Conservation (phyloP, 129 eudicot species). For the Deinandra increscens region DNA sequence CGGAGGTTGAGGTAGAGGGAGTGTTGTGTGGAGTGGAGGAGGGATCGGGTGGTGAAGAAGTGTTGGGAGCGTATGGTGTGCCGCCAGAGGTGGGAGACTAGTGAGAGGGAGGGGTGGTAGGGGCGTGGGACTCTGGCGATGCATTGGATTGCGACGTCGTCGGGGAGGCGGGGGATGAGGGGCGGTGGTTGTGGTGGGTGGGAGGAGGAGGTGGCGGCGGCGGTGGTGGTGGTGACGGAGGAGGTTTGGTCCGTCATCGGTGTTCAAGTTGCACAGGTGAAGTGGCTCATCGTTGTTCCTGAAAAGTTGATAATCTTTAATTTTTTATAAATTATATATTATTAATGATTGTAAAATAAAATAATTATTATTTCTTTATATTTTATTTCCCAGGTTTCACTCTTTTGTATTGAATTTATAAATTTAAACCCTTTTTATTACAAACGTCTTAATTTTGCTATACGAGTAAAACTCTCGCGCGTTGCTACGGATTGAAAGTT, state of each 20-base stretch:
- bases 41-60: conserved; percentile 61
- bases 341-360: too few species aligned
- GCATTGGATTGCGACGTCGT: conserved; percentile 80
- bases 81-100: conserved; percentile 64
- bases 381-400: too few species aligned
- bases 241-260: conserved; percentile 39
- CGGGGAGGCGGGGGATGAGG: conserved; percentile 67
- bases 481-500: too few species aligned
- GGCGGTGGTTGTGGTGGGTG: conserved; percentile 9
- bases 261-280: conserved; percentile 13
- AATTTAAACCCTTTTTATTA: too few species aligned
- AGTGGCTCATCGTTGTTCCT: background rate
- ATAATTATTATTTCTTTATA: too few species aligned
- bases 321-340: too few species aligned
- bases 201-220: conserved; percentile 29
- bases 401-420: too few species aligned
- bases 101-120: conserved; percentile 56
- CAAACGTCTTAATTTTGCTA: too few species aligned
- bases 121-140: conserved; percentile 70
- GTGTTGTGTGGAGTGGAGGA: conserved; percentile 54
- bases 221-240: conserved; percentile 24
- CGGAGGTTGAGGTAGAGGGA: conserved; percentile 71
- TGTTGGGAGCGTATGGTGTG: conserved; percentile 53
- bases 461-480: too few species aligned
- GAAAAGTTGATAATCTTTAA: too few species aligned